Base-by-base conservation (phyloP, 768 basidiomycete species). In the Jaapia argillacea region DNA sequence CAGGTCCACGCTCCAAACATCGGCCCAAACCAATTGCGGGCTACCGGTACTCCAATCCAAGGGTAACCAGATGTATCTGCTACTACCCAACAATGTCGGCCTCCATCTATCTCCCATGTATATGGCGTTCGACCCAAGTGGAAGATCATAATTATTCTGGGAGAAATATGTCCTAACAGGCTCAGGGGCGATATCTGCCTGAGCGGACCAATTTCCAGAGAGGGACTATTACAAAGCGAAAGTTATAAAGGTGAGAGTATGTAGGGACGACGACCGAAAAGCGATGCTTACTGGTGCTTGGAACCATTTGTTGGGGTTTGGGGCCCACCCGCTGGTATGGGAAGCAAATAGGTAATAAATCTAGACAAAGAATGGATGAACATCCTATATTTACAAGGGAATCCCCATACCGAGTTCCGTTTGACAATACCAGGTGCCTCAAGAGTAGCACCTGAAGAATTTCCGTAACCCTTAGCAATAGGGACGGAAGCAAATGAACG, bases 51-150 rank as follows among this genome's bases (percentile, higher is more conserved):
- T 64, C 71, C 74, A 80, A 35, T 66, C 65, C 43, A 81, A 55
- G 4, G 78, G 78, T 45, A 71, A 70, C 78, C 77, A 81, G 39
- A 79, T 72, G 57, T 80, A 80, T 39, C 65, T 59, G 51, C 75
- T 76, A 50, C 69, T 74, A 12, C 77, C 77, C 4, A 79, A 64
- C 16, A 74, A 52, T 26, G 58, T 55, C 16, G 75, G 67, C 12
- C 74, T 58, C 78, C 77, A 81, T 40, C 78, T 71, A 54, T 81
- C 78, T 35, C 78, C 77, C 74, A 79, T 77, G 51, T 79, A 81
- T 41, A 81, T 68, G 2, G 66, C 70, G 41, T 66, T 70, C 4
- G 59, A 58, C 5, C 68, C 73, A 23, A 78, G 56, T 12, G 67
- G 63, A 37, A 78, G 54, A 53, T 78, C 74, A 50, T 62, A 78